These are phyloP conservation scores for Craspedostauros australis DNA, from an alignment of 108 stramenopile species.

Conservation along the genomic window DNA sequence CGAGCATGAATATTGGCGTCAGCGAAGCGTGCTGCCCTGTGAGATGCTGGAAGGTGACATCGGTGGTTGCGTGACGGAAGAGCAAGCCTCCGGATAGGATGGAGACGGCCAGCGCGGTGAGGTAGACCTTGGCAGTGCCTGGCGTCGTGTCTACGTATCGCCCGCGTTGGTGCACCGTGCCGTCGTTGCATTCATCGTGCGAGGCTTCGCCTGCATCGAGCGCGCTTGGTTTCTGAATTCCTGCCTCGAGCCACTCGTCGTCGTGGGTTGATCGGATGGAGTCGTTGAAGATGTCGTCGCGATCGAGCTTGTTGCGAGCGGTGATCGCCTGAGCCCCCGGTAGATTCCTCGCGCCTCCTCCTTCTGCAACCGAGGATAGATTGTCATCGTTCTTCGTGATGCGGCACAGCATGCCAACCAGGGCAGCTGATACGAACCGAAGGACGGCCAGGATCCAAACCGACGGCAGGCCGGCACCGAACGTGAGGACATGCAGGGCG, in stretches of 20 bases:
- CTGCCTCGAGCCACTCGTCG: too few relatives aligned
- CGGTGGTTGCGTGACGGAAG: constrained; percentile 13
- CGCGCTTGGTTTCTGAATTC: too few relatives aligned
- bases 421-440: constrained; percentile 15
- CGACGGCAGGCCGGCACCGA: constrained; percentile 26
- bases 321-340: neutral
- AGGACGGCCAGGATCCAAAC: constrained; percentile 13
- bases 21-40: constrained; percentile 9
- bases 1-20: constrained; percentile 26
- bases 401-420: constrained; percentile 12
- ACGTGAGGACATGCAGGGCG: constrained; percentile 23
- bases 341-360: neutral
- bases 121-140: constrained; percentile 16
- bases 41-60: constrained; percentile 17
- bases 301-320: neutral
- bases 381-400: too few relatives aligned
- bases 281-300: too few relatives aligned
- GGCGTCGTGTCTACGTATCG: constrained; percentile 3
- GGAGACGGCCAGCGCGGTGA: constrained; percentile 22
- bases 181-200: too few relatives aligned
- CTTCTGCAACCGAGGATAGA: neutral
- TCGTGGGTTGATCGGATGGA: too few relatives aligned
- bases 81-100: constrained; percentile 27
- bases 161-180: neutral
- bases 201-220: too few relatives aligned